Evolutionary conservation across 1,284 basidiomycete genomes (phyloP).

Genomic region (Porodaedalea pini): DNA sequence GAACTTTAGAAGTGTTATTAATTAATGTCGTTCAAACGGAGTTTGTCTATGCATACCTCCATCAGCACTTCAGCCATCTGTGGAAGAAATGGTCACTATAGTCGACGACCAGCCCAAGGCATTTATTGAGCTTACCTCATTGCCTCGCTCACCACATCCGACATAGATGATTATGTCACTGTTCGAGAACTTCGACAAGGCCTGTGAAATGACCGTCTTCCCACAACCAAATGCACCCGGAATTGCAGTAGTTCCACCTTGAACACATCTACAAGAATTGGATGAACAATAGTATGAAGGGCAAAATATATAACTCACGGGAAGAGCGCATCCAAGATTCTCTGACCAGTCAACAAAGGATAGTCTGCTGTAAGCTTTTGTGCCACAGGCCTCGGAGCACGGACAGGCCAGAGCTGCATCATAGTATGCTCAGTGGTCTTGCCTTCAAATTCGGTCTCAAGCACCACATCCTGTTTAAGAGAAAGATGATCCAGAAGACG

Average conservation of each 20-base stretch:
- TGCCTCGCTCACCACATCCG: constrained; percentile 92
- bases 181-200: constrained; percentile 98
- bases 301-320: constrained; percentile 52
- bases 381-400: constrained; percentile 91
- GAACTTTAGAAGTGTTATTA: constrained; percentile 56
- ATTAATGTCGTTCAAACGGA: constrained; percentile 5
- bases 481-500: constrained; percentile 12
- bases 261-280: constrained; percentile 72
- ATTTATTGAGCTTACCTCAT: constrained; percentile 54
- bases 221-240: constrained; percentile 99
- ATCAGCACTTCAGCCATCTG: constrained; percentile 98
- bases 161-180: constrained; percentile 99
- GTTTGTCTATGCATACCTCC: constrained; percentile 54
- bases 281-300: constrained; percentile 6
- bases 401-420: constrained; percentile 99
- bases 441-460: constrained; percentile 98
- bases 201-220: constrained; percentile 96
- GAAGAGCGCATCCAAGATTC: constrained; percentile 96
- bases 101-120: background rate
- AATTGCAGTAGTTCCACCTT: constrained; percentile 98
- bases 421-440: constrained; percentile 92
- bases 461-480: constrained; percentile 74
- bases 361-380: constrained; percentile 94
- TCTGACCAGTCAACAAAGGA: constrained; percentile 94
- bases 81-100: background rate